Percentiles rank a stretch among this genome's conserved stretches.
Conservation (phyloP, 805 yeast species). For the Barnettozyma wickerhamii region DNA sequence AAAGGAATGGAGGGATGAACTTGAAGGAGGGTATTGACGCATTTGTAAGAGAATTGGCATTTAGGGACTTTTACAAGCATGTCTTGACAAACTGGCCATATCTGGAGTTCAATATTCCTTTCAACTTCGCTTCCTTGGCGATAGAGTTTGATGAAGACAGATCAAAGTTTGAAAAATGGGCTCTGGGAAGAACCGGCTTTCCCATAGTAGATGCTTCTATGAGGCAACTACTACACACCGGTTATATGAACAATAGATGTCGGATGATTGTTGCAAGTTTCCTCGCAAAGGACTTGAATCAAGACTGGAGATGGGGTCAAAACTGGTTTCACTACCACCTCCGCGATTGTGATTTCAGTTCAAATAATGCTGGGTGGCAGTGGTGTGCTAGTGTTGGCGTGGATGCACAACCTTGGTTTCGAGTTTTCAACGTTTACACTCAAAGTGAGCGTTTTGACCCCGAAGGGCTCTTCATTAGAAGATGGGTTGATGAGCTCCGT, state of each 20-base stretch:
- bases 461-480: constrained; percentile 39
- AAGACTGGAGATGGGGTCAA: constrained; percentile 56
- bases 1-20: constrained; percentile 23
- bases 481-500: constrained; percentile 47
- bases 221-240: constrained; percentile 48
- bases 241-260: constrained; percentile 49
- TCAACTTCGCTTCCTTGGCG: constrained; percentile 37
- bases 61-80: constrained; percentile 56
- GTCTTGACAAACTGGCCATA: constrained; percentile 46
- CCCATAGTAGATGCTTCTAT: constrained; percentile 58
- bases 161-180: constrained; percentile 44
- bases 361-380: constrained; percentile 58
- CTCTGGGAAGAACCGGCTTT: constrained; percentile 48
- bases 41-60: constrained; percentile 51
- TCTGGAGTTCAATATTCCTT: constrained; percentile 46
- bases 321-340: constrained; percentile 44
- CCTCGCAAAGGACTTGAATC: constrained; percentile 42
- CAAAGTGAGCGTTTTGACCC: constrained; percentile 48
- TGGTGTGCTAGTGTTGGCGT: constrained; percentile 48
- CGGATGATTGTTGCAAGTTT: constrained; percentile 53
- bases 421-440: constrained; percentile 48
- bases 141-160: constrained; percentile 40
- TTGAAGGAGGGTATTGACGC: constrained; percentile 34
- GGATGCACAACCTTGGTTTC: constrained; percentile 53
- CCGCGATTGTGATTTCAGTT: constrained; percentile 49